Percentiles rank a stretch among this genome's conserved stretches.
phyloP scores from a whole-genome alignment of 2,329 filamentous ascomycete genomes.

The Botrytis medusae region DNA sequence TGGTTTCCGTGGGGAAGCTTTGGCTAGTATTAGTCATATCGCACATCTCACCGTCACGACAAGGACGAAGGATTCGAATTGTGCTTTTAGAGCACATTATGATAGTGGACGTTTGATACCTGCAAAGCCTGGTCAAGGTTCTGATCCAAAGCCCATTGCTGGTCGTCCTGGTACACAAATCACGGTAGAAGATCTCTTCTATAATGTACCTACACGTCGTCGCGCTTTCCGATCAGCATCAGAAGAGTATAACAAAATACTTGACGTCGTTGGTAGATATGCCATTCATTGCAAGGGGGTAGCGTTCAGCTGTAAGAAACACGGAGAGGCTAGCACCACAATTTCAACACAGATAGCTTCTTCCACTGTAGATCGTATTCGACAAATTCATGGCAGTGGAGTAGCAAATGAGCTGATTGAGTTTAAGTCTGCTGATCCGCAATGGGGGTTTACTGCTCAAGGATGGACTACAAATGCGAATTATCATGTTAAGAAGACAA shows the following conservation, averaged over 20 bases:
- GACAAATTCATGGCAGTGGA: constrained; percentile 80
- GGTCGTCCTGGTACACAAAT: constrained; percentile 92
- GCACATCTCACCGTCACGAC: constrained; percentile 95
- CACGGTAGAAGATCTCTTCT: constrained; percentile 94
- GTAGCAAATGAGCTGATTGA: constrained; percentile 87
- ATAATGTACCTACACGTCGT: constrained; percentile 87
- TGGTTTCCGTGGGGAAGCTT: constrained; percentile 93
- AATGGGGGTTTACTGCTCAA: constrained; percentile 79
- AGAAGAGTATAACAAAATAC: constrained; percentile 97
- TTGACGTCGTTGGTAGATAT: constrained; percentile 91
- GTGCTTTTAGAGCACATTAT: constrained; percentile 90
- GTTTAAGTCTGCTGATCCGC: constrained; percentile 68
- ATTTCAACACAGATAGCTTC: constrained; percentile 76
- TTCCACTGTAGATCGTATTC: constrained; percentile 76
- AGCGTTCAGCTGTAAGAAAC: constrained; percentile 94
- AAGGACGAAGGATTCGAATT: constrained; percentile 81
- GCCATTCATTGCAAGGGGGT: constrained; percentile 90
- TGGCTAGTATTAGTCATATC: constrained; percentile 98
- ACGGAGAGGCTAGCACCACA: constrained; percentile 80
- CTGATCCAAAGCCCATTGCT: constrained; percentile 84
- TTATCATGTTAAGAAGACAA: constrained; percentile 87
- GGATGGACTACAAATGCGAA: constrained; percentile 91
- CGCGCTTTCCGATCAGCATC: constrained; percentile 86
- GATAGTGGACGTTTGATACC: constrained; percentile 77
- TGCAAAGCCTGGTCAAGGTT: constrained; percentile 80